A percentile compares a stretch with the other conserved stretches of the same genome.
Conservation (phyloP, 495 filamentous ascomycete species). For the Lindgomyces ingoldianus region DNA sequence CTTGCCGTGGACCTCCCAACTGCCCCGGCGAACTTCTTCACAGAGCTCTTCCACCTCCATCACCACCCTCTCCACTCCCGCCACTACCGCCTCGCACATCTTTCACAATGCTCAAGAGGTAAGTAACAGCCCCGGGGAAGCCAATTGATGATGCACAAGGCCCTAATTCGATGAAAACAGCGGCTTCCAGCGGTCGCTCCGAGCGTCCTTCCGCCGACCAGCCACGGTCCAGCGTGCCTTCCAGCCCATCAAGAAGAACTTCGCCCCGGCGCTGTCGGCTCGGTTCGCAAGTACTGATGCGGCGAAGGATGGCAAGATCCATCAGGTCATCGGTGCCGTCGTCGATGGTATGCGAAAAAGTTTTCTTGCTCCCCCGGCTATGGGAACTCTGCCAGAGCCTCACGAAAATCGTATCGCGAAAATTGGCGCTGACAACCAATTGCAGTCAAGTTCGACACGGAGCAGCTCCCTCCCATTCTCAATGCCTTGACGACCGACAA, state of each 20-base stretch:
- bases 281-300: conserved; percentile 45
- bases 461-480: conserved; percentile 93
- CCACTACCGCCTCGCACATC: conserved; percentile 44
- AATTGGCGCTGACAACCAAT: conserved; percentile 47
- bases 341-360: conserved; percentile 62
- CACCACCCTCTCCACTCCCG: conserved; percentile 44
- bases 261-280: conserved; percentile 40
- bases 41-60: neutral
- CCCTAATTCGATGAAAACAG: conserved; percentile 36
- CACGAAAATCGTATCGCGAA: conserved; percentile 25
- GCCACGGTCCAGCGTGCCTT: conserved; percentile 40
- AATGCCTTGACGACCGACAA: conserved; percentile 93
- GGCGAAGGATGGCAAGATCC: conserved; percentile 47
- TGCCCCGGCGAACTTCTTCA: too few species aligned
- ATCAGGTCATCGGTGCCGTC: conserved; percentile 66
- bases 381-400: conserved; percentile 19
- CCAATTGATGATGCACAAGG: conserved; percentile 37
- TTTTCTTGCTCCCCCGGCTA: conserved; percentile 34
- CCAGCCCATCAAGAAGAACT: conserved; percentile 43
- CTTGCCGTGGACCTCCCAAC: neutral
- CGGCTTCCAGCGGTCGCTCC: conserved; percentile 45
- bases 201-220: conserved; percentile 37
- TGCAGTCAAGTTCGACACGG: conserved; percentile 89
- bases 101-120: conserved; percentile 46
- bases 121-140: conserved; percentile 9